Evolutionary conservation across 345 rosid species (phyloP).

Genomic region (Eucalyptus curtisii): DNA sequence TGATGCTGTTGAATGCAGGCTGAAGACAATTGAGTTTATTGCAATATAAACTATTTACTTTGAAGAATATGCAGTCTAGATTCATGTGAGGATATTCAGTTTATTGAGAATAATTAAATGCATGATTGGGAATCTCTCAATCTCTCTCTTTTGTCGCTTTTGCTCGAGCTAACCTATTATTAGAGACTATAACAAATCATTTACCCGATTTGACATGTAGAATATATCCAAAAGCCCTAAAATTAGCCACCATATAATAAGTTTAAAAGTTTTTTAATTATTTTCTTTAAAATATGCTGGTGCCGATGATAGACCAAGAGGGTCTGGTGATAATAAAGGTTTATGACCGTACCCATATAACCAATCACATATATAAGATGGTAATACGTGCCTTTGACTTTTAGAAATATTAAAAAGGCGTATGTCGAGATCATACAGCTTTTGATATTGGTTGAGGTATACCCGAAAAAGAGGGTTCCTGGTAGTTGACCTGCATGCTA

Average conservation of each 20-base stretch:
- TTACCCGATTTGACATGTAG: not conserved
- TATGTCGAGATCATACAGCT: not conserved
- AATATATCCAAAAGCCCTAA: not conserved
- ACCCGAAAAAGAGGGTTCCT: not conserved
- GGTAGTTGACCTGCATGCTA: not conserved
- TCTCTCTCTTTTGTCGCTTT: not conserved
- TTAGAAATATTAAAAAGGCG: not conserved
- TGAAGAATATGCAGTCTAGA: not conserved
- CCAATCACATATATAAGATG: not conserved
- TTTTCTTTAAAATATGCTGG: not conserved
- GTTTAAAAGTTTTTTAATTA: not conserved
- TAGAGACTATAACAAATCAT: not conserved
- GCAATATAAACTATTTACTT: not conserved
- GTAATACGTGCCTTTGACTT: not conserved
- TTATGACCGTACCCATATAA: not conserved
- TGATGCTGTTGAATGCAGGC: not conserved
- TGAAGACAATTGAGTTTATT: not conserved
- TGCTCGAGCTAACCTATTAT: not conserved
- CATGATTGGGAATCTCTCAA: not conserved
- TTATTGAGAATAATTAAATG: not conserved
- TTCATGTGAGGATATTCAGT: not conserved
- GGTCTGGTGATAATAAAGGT: not conserved
- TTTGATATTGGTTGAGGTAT: not conserved
- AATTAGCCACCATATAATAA: not conserved
- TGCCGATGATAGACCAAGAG: not conserved